Conservation (phyloP, 2,329 filamentous ascomycete genomes). For the Cladosporium cucumerinum region DNA sequence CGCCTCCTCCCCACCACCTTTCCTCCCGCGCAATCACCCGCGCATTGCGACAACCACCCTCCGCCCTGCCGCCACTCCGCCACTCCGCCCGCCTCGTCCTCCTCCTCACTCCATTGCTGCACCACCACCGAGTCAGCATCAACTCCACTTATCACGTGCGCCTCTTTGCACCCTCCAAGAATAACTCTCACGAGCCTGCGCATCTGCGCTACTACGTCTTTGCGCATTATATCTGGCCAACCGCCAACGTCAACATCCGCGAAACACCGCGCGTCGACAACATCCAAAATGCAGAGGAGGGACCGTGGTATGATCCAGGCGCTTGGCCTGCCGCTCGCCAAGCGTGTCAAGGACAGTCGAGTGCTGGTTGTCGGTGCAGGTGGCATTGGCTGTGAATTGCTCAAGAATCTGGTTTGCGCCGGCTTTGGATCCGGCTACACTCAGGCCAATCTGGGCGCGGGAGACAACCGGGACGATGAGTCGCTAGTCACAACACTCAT, state of each 20-base stretch:
- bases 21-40: not conserved
- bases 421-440: conserved; percentile 64
- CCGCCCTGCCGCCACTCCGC: not conserved
- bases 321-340: conserved; percentile 61
- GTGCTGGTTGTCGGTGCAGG: conserved; percentile 92
- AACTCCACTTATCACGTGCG: conserved; percentile 2
- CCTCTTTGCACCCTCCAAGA: not conserved
- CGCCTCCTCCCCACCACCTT: not conserved
- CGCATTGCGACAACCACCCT: not conserved
- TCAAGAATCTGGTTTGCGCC: conserved; percentile 91
- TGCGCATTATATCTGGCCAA: not conserved
- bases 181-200: not conserved
- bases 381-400: conserved; percentile 93
- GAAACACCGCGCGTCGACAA: conserved; percentile 1
- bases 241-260: not conserved
- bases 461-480: conserved; percentile 1
- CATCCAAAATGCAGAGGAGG: conserved; percentile 42
- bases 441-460: not conserved
- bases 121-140: not conserved
- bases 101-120: not conserved
- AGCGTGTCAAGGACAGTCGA: conserved; percentile 33
- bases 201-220: not conserved
- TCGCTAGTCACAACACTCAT: conserved; percentile 6
- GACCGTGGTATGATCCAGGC: conserved; percentile 57
- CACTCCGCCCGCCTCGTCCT: not conserved